Base-by-base conservation (phyloP, 2,329 filamentous ascomycete species). In the Cordyceps javanica region DNA sequence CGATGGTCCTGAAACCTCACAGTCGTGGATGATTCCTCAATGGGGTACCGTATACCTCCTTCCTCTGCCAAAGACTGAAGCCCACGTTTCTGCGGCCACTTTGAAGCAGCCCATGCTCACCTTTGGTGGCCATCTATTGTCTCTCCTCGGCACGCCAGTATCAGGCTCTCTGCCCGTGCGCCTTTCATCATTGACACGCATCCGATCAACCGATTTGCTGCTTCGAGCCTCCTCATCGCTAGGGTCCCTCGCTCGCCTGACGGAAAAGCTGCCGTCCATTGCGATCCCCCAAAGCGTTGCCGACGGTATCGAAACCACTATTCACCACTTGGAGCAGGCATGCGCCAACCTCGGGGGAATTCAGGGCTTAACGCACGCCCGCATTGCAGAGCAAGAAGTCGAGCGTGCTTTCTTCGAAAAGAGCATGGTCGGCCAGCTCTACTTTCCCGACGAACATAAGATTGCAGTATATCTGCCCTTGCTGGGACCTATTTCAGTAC, bases 391-490 rank as follows among this genome's bases (percentile, higher is more conserved):
- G 72, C 82, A 84, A 3, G 91, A 95, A 68, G 93, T 91, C 0
- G 94, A 99, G 70, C 86, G 88, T 60, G 93, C 93, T 0, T 99
- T 99, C 73, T 99, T 99, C 65, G 94, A 99, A 73, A 96, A 96
- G 74, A 96, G 90, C 68, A 99, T 99, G 94, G 94, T 99, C 13
- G 94, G 92, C 0, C 94, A 97, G 74, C 87, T 97, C 2, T 99
- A 97, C 72, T 99, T 99, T 71, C 94, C 94, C 0, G 94, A 99
- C 68, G 94, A 99, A 75, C 94, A 99, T 72, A 99, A 97, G 73
- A 84, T 99, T 25, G 94, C 94, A 0, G 94, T 99, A 1, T 99
- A 99, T 70, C 74, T 99, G 65, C 94, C 94, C 1, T 75, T 99
- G 11, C 75, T 99, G 41, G 94, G 94, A 0, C 94, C 94, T 0